Evolutionary conservation across 1,284 basidiomycete species (phyloP), one percentile per base, ranked within the genome.

Genomic region (Apiotrichum porosum): DNA sequence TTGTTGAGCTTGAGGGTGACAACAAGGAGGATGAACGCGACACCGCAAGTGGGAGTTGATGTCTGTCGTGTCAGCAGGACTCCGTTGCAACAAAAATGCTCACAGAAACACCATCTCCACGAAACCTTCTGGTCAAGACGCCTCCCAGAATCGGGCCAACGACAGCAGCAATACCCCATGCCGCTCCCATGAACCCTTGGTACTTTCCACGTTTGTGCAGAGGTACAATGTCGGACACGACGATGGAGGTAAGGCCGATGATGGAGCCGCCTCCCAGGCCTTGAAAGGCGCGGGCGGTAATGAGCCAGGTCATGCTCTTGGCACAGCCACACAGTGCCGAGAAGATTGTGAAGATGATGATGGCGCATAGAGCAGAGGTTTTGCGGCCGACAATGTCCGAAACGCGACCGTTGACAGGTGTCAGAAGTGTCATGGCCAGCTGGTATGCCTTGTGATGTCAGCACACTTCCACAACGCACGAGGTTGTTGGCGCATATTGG

Each of bases 1-100:
- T 73, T 69, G 54, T 92, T 89, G 31, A 95, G 77, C 58, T 91
- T 85, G 37, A 95, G 80, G 74, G 84, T 87, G 66, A 86, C 81
- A 63, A 88, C 84, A 9, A 94, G 75, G 28, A 89, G 66, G 4
- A 71, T 71, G 21, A 82, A 80, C 3, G 89, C 88, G 33, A 87
- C 61, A 9, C 57, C 71, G 28, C 64, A 66, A 0, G 63, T 66
- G 0, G 72, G 72, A 59, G 56, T 76, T 76, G 33, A 53, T 48
- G 13, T 44, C 26, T 28, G 26, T 28, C 8, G 12, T 28, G 65
- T n/a, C n/a, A n/a, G n/a, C n/a, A n/a, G n/a, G n/a, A n/a, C n/a
- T n/a, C n/a, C n/a, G n/a, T n/a, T n/a, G n/a, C n/a, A n/a, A n/a
- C n/a, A n/a, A 51, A 18, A n/a, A n/a, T 28, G 8, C 26, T 28